phyloP scores from a whole-genome alignment of 306 rosid genomes.

The peach (Prunus persica) region Prunus_persica_NCBIv2 NC_034009.1:2226501-2227000 shows the following conservation, averaged over 20 bases:
- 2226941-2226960: not conserved
- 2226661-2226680: slow-evolving; percentile 30
- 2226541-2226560: not conserved
- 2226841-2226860: slow-evolving; percentile 23
- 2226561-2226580: slow-evolving; percentile 17
- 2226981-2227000: not conserved
- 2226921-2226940: not conserved
- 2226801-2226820: slow-evolving; percentile 46
- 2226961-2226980: not conserved
- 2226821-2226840: slow-evolving; percentile 23
- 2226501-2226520: not conserved
- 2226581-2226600: slow-evolving; percentile 30
- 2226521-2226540: not conserved
- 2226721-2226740: not conserved
- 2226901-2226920: not conserved
- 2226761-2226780: not conserved
- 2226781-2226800: slow-evolving; percentile 36
- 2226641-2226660: slow-evolving; percentile 50
- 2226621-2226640: slow-evolving; percentile 31
- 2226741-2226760: not conserved
- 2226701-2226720: not conserved
- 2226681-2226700: not conserved
- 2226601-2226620: slow-evolving; percentile 41
- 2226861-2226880: not conserved
- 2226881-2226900: not conserved